Evolutionary conservation across 139 green algal genomes (phyloP), one percentile per base, ranked within the genome.

Genomic region (Yamagishiella unicocca): DNA sequence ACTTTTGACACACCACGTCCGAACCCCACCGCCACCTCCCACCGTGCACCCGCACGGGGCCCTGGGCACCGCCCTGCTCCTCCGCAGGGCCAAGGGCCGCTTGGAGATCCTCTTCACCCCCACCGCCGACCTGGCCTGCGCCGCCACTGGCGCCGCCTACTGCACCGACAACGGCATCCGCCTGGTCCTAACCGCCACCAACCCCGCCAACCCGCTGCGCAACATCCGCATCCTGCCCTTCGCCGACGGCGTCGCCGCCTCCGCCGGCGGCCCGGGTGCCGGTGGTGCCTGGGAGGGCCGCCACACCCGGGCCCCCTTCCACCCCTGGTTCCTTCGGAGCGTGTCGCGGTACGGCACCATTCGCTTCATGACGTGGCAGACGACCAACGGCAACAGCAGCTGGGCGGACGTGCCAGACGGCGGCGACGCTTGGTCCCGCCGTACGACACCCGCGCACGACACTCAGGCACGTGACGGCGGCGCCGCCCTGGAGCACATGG

Each of bases 241-340:
- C 0, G 87, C 38, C 27, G 61, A 85, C 29, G 61, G 61, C 43
- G n/a, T 10, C 1, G 79, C 79, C 14, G 79, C 40, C 7, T 76
- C 61, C 25, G 79, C 79, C 14, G 79, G 79, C 79, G 79, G 79
- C 21, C 29, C 40, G 1, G 79, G 79, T n/a, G 79, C 38, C n/a
- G 79, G 79, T 40, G 79, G 79, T n/a, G 79, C 79, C 0, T 90
- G 77, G 73, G 87, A 90, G 87, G 35, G 8, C 14, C 53, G 46
- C 2, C 45, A 25, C 24, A 31, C 33, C 10, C 70, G 87, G 1
- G 12, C 76, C 37, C 29, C 68, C 46, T 90, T 90, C 80, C 87
- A 90, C 87, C 87, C 87, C 62, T 88, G 80, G 80, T 90, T 88
- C 80, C 87, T 90, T n/a, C n/a, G n/a, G 70, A 38, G 22, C 43